Percentiles rank a stretch among this genome's conserved stretches.
phyloP scores from a whole-genome alignment of 495 filamentous ascomycete species.

The Penicillium waksmanii region DNA sequence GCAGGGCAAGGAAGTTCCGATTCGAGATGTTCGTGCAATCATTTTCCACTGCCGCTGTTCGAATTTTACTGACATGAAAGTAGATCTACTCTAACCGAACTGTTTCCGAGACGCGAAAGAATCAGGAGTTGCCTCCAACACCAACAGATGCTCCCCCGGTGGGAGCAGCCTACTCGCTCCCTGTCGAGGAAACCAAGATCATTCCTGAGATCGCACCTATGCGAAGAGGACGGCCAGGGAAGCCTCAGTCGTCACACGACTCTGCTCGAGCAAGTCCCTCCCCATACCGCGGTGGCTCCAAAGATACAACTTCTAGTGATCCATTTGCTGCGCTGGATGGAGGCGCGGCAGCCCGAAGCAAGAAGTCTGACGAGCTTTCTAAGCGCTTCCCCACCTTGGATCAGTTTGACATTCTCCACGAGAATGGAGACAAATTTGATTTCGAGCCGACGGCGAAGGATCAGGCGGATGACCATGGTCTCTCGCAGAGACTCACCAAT shows the following conservation, averaged over 20 bases:
- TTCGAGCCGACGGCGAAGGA: constrained; percentile 64
- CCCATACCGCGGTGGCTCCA: constrained; percentile 59
- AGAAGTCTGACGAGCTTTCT: constrained; percentile 74
- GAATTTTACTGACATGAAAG: constrained; percentile 20
- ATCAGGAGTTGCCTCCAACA: constrained; percentile 63
- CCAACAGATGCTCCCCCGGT: constrained; percentile 61
- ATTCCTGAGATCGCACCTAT: constrained; percentile 95
- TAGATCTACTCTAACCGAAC: constrained; percentile 83
- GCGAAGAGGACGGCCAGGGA: constrained; percentile 82
- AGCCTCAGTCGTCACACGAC: constrained; percentile 42
- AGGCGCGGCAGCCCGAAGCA: constrained; percentile 49
- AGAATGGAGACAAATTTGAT: constrained; percentile 85
- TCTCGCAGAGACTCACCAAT: constrained; percentile 77
- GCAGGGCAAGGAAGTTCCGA: constrained; percentile 85
- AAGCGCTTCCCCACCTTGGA: constrained; percentile 88
- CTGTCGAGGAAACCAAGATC: constrained; percentile 64
- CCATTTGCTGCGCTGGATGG: constrained; percentile 89
- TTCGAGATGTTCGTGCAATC: constrained; percentile 76
- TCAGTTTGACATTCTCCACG: constrained; percentile 88
- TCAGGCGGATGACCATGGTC: constrained; percentile 58
- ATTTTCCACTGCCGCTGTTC: neutral
- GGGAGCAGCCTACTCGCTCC: constrained; percentile 70
- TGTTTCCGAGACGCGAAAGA: constrained; percentile 62
- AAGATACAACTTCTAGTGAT: constrained; percentile 61
- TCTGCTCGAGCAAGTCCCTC: constrained; percentile 71